Conservation (phyloP, 2,329 filamentous ascomycete species). For the Xylariaceae sp. region DNA sequence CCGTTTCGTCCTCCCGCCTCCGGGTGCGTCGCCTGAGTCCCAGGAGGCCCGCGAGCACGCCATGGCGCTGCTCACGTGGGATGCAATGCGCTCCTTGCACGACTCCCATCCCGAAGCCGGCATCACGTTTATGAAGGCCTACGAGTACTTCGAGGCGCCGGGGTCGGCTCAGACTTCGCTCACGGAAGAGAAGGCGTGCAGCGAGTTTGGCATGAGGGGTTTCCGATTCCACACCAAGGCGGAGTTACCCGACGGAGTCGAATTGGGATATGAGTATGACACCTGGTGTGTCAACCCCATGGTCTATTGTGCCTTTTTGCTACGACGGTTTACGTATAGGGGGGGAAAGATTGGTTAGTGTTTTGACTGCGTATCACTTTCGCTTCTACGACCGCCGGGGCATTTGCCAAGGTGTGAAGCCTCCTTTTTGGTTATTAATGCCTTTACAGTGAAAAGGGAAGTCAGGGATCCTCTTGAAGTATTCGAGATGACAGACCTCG, state of each 20-base stretch:
- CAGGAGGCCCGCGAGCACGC: conserved; percentile 37
- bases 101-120: conserved; percentile 36
- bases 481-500: conserved; percentile 31
- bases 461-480: conserved; percentile 36
- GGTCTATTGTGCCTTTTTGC: conserved; percentile 45
- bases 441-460: conserved; percentile 26
- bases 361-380: neutral
- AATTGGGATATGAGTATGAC: conserved; percentile 46
- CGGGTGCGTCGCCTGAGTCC: conserved; percentile 22
- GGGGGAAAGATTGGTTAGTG: conserved; percentile 31
- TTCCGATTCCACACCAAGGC: conserved; percentile 34
- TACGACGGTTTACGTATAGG: conserved; percentile 37
- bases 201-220: conserved; percentile 32
- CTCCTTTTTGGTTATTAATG: conserved; percentile 20
- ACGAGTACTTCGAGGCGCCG: conserved; percentile 49
- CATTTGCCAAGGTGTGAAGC: too few relatives aligned
- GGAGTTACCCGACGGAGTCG: conserved; percentile 40
- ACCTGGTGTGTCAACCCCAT: conserved; percentile 52
- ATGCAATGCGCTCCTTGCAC: conserved; percentile 36
- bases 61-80: conserved; percentile 39
- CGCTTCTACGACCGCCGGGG: neutral
- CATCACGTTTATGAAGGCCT: conserved; percentile 43
- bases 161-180: conserved; percentile 36
- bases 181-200: conserved; percentile 28
- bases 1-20: conserved; percentile 41